Base-by-base conservation (phyloP, 352 stramenopile species). In the Phytopythium oedochilum region DNA sequence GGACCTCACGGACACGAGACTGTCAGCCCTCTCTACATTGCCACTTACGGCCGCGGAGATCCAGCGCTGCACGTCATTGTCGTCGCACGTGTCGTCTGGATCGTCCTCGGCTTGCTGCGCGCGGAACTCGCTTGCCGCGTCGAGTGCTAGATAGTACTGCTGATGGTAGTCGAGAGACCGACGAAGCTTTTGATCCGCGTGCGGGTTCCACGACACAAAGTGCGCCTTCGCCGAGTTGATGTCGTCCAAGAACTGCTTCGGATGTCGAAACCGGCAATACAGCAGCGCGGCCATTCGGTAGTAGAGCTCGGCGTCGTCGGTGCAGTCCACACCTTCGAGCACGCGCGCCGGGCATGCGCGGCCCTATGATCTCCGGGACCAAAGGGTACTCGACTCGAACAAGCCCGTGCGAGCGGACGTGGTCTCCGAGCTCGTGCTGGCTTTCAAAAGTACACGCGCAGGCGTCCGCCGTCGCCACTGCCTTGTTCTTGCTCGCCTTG, bases 321-420 rank as follows among this genome's bases (percentile, higher is more conserved):
- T 10, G 32, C 53, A 64, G 3, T 59, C 53, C 7, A 48, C 38
- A 23, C 61, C 36, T 3, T 32, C 39, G 0, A 64, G 38, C 6
- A 0, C 55, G 22, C 1, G 22, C 11, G 29, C 67, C 56, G 7
- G 59, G 59, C 8, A 71, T 45, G 2, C 64, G 45, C 3, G 59
- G 59, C 0, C 56, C 59, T 20, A 67, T 48, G 14, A 71, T 60
- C 20, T 71, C 56, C 18, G 64, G 48, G 0, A 68, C 61, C 18
- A 25, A 49, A 23, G 61, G 61, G 23, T 61, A 64, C 0, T 51
- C 34, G 2, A 53, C 4, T 7, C 55, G 46, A 0, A 9, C 25
- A 10, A 56, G 57, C 1, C 35, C 28, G 26, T 68, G 61, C 3
- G 6, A 7, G 9, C 12, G 20, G n/a, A n/a, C n/a, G n/a, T n/a